A percentile compares a stretch with the other conserved stretches of the same genome.
Evolutionary conservation across 345 rosid genomes (phyloP).

Genomic region (Abelmoschus esculentus): DNA sequence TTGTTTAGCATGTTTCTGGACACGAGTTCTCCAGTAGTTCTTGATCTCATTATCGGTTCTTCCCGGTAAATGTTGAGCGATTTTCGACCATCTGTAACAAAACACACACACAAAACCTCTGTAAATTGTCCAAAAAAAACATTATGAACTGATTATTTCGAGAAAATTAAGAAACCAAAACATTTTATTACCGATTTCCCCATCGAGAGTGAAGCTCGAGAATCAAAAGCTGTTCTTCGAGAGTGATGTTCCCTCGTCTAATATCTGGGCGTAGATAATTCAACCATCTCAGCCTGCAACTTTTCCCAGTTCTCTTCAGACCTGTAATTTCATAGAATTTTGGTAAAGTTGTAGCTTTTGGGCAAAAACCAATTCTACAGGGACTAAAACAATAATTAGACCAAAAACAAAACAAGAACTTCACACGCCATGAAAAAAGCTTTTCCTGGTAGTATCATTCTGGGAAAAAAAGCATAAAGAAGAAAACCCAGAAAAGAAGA

Average conservation of each 20-base stretch:
- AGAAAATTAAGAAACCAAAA: neutral
- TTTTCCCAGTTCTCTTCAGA: conserved; percentile 86
- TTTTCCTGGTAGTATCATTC: too few relatives aligned
- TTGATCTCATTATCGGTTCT: conserved; percentile 95
- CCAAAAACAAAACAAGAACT: neutral
- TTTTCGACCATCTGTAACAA: conserved; percentile 68
- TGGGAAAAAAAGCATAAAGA: too few relatives aligned
- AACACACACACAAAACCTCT: neutral
- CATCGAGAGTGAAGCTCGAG: conserved; percentile 91
- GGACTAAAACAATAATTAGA: neutral
- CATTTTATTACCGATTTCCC: conserved; percentile 69
- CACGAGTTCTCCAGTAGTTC: conserved; percentile 95
- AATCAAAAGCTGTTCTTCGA: conserved; percentile 82
- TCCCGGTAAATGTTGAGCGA: conserved; percentile 84
- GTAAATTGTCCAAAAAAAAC: neutral
- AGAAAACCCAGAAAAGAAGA: too few relatives aligned
- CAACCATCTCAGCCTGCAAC: conserved; percentile 90
- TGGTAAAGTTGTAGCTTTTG: conserved; percentile 33
- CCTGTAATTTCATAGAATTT: conserved; percentile 37
- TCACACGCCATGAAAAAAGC: conserved; percentile 5
- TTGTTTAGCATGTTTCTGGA: conserved; percentile 85
- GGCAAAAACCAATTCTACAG: neutral
- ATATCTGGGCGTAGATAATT: conserved; percentile 91
- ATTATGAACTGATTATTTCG: neutral
- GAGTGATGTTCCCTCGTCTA: conserved; percentile 90